phyloP scores from a whole-genome alignment of 345 rosid species.

The Camelina sativa region DNA sequence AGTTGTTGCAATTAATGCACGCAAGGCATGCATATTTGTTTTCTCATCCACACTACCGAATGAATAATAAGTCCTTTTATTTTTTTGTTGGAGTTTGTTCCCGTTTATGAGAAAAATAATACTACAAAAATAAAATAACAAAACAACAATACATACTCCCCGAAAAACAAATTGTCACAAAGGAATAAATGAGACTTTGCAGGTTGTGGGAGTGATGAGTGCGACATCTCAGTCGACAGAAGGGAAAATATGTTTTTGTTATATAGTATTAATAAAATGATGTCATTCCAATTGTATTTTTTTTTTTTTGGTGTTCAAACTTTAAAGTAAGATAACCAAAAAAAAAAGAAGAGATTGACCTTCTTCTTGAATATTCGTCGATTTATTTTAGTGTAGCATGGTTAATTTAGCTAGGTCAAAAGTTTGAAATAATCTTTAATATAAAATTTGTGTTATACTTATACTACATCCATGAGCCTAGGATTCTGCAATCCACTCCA shows the following conservation, averaged over 20 bases:
- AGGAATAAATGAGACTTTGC: slow-evolving; percentile 42
- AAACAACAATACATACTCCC: background rate
- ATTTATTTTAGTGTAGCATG: slow-evolving; percentile 1
- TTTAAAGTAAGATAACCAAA: no score
- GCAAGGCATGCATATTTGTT: slow-evolving; percentile 46
- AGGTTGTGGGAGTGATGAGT: slow-evolving; percentile 46
- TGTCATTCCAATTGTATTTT: background rate
- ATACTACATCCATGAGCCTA: slow-evolving; percentile 29
- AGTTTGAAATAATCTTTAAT: slow-evolving; percentile 1
- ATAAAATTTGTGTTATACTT: slow-evolving; percentile 6
- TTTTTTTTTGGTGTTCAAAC: no score
- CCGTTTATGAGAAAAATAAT: slow-evolving; percentile 4
- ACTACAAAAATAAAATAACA: slow-evolving; percentile 13
- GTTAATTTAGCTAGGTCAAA: slow-evolving; percentile 34
- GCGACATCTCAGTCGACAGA: slow-evolving; percentile 47
- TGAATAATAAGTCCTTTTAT: slow-evolving; percentile 23
- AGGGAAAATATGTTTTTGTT: slow-evolving; percentile 32
- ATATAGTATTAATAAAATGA: background rate
- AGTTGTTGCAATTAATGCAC: slow-evolving; percentile 40
- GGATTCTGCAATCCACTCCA: slow-evolving; percentile 47
- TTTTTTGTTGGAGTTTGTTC: slow-evolving; percentile 41
- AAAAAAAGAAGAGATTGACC: background rate
- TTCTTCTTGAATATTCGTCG: slow-evolving; percentile 16
- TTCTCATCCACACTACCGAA: slow-evolving; percentile 26
- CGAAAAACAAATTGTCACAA: slow-evolving; percentile 27